Percentiles rank a stretch among this genome's conserved stretches.
Evolutionary conservation across 371 early-diverging fungal genomes (phyloP).

Genomic region (Rhizopus arrhizus): DNA sequence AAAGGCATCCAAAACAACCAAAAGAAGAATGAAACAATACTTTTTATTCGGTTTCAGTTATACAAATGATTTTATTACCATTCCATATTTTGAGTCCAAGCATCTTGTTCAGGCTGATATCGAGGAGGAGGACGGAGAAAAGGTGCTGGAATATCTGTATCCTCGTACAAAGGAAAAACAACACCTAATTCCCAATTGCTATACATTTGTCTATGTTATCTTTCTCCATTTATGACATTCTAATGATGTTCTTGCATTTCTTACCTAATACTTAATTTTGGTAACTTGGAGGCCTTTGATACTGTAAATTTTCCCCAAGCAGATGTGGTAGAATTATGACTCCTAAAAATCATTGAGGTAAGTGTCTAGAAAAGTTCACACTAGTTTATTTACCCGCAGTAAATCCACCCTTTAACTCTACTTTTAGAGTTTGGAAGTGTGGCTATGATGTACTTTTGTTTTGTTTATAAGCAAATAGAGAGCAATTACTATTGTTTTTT

Average conservation of each 20-base stretch:
- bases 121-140: conserved; percentile 42
- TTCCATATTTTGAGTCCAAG: conserved; percentile 48
- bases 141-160: conserved; percentile 38
- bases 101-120: conserved; percentile 33
- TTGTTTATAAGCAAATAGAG: not conserved
- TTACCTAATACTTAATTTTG: conserved; percentile 48
- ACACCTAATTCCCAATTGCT: conserved; percentile 59
- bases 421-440: conserved; percentile 23
- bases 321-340: conserved; percentile 47
- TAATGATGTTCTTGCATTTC: not conserved
- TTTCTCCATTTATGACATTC: not conserved
- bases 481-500: not conserved
- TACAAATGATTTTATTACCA: not conserved
- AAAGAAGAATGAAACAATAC: too few relatives aligned
- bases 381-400: conserved; percentile 36
- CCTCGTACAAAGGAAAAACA: conserved; percentile 38
- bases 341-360: conserved; percentile 25
- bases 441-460: conserved; percentile 44
- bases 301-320: conserved; percentile 49
- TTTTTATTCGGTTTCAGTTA: too few relatives aligned
- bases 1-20: too few relatives aligned
- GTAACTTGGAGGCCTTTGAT: conserved; percentile 26
- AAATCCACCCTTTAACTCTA: conserved; percentile 43
- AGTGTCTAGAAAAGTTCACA: not conserved
- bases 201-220: not conserved